Percentiles rank a stretch among this genome's conserved stretches.
Conservation (phyloP, 495 filamentous ascomycete species). For the Letharia lupina region DNA sequence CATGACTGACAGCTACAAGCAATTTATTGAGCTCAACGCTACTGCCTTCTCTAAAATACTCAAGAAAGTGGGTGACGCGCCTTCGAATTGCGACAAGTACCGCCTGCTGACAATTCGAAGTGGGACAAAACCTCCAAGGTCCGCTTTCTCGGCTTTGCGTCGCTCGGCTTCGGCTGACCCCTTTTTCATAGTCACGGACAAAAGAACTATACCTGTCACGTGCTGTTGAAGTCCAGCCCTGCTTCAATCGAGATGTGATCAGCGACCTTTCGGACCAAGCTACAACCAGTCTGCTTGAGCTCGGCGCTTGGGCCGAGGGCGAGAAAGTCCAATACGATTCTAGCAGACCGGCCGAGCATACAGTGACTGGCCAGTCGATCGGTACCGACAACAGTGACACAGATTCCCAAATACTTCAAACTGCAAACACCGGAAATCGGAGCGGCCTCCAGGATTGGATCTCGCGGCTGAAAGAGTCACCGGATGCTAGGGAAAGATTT, state of each 20-base stretch:
- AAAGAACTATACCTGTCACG: constrained; percentile 95
- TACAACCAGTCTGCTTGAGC: constrained; percentile 81
- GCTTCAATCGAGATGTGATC: constrained; percentile 94
- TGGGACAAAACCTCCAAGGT: constrained; percentile 99
- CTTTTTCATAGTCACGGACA: constrained; percentile 61
- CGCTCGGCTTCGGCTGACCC: constrained; percentile 21
- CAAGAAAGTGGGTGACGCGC: constrained; percentile 62
- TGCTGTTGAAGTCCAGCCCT: constrained; percentile 94
- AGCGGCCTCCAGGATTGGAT: constrained; percentile 56
- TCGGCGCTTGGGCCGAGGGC: constrained; percentile 94
- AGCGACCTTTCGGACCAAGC: constrained; percentile 94
- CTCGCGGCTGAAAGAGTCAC: constrained; percentile 42
- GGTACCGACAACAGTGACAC: constrained; percentile 76
- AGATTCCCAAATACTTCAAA: constrained; percentile 80
- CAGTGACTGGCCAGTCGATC: constrained; percentile 52
- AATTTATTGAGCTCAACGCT: constrained; percentile 97
- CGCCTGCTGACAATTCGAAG: constrained; percentile 32
- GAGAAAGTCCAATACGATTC: constrained; percentile 77
- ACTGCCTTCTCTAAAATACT: constrained; percentile 96
- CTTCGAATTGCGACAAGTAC: constrained; percentile 3
- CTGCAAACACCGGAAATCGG: constrained; percentile 66
- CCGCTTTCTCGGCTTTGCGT: constrained; percentile 20
- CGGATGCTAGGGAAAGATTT: constrained; percentile 59
- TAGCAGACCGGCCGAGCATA: constrained; percentile 50
- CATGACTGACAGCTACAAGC: constrained; percentile 33